Evolutionary conservation across 306 rosid genomes (phyloP).

Genomic region (Gastrolobium villosum): DNA sequence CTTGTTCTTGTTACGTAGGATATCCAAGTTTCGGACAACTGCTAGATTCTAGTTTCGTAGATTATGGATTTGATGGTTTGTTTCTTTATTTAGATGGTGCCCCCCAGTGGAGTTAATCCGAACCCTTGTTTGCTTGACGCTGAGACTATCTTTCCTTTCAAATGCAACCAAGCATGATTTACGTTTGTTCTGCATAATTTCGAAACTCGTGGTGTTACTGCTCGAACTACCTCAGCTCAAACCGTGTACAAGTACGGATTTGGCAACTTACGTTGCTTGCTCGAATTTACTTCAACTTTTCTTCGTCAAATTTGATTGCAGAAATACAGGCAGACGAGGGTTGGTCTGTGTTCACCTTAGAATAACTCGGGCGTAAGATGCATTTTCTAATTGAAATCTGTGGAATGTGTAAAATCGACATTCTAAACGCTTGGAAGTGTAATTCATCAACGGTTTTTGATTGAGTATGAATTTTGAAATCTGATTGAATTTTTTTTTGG

Average conservation of each 20-base stretch:
- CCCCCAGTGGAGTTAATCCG: neutral
- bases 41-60: constrained; percentile 45
- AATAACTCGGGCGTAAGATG: no score
- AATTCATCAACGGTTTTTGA: no score
- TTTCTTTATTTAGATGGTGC: constrained; percentile 1
- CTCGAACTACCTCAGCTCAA: neutral
- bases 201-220: neutral
- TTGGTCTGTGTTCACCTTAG: no score
- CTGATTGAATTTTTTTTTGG: no score
- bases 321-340: neutral
- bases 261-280: neutral
- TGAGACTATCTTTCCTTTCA: constrained; percentile 13
- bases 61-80: constrained; percentile 39
- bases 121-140: neutral
- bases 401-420: no score
- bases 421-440: no score
- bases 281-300: neutral
- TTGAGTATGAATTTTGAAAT: no score
- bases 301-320: neutral
- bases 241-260: neutral
- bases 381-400: no score
- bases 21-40: constrained; percentile 36
- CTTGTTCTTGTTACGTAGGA: constrained; percentile 36
- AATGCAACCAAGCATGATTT: constrained; percentile 41
- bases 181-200: constrained; percentile 1